Evolutionary conservation across 2,329 filamentous ascomycete genomes (phyloP).

Genomic region (Paracoccidioides lutzii): DNA sequence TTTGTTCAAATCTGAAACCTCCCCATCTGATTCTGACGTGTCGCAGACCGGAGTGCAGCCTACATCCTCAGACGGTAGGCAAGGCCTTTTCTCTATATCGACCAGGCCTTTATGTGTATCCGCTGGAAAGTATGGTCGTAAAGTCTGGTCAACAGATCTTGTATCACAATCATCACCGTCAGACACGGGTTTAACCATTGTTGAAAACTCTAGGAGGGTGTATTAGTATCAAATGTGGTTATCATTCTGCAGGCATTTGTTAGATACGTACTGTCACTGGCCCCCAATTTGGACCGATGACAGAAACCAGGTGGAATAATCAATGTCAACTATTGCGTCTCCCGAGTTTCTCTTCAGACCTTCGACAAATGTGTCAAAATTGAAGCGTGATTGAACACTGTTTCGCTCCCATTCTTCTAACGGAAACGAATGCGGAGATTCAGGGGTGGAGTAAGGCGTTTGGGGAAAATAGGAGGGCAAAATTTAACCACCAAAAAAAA

Average conservation of each 20-base stretch:
- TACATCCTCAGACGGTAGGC: background rate
- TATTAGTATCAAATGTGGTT: background rate
- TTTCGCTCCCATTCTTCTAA: background rate
- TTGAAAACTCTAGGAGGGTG: background rate
- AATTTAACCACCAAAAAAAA: background rate
- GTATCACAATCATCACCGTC: background rate
- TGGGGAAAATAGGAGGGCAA: background rate
- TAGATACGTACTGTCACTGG: background rate
- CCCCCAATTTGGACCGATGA: background rate
- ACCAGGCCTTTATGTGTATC: background rate
- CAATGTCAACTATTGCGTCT: background rate
- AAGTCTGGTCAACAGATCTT: background rate
- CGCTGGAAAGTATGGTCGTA: background rate
- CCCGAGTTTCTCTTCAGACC: background rate
- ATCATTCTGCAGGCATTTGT: background rate
- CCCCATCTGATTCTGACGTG: slow-evolving; percentile 1
- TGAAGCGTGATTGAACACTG: background rate
- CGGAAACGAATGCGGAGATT: background rate
- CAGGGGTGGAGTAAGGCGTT: background rate
- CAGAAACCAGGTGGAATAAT: no score
- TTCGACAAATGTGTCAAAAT: background rate
- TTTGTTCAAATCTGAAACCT: slow-evolving; percentile 34
- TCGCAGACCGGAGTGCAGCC: background rate
- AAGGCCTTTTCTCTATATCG: background rate
- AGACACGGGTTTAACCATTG: background rate